These are phyloP conservation scores for Russula foetens DNA, from an alignment of 768 basidiomycete genomes.

Conservation along the genomic window DNA sequence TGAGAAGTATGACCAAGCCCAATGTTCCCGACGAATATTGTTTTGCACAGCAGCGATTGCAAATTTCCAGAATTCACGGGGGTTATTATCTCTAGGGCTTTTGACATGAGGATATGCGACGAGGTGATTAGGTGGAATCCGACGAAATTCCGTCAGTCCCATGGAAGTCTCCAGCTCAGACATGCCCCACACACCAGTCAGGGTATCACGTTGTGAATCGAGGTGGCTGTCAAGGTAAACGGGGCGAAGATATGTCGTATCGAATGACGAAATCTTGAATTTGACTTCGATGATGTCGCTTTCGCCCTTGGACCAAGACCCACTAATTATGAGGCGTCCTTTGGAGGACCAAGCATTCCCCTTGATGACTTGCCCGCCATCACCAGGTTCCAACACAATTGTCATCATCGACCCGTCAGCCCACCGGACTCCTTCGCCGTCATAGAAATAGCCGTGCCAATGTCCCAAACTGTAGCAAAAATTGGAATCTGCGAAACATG, in stretches of 20 bases:
- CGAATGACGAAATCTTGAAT: constrained; percentile 16
- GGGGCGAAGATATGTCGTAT: neutral
- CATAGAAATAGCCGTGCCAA: constrained; percentile 15
- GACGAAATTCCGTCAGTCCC: constrained; percentile 22
- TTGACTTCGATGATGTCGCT: constrained; percentile 11
- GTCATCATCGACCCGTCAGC: constrained; percentile 3
- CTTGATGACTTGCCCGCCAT: constrained; percentile 5
- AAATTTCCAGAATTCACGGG: constrained; percentile 27
- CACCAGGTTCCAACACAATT: constrained; percentile 1
- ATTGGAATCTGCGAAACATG: neutral
- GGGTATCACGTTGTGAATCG: neutral
- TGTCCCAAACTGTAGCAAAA: constrained; percentile 5
- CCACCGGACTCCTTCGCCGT: neutral
- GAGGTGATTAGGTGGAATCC: constrained; percentile 21
- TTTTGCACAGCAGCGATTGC: constrained; percentile 24
- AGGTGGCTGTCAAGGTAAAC: constrained; percentile 1
- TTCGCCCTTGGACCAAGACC: constrained; percentile 15
- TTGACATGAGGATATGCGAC: constrained; percentile 23
- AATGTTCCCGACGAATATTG: constrained; percentile 22
- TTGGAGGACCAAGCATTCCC: constrained; percentile 6
- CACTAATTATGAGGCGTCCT: constrained; percentile 15
- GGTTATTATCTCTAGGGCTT: constrained; percentile 20
- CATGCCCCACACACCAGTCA: constrained; percentile 1
- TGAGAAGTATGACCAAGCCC: constrained; percentile 28
- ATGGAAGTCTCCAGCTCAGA: neutral